Evolutionary conservation across 306 rosid species (phyloP).

Genomic region (Argentina anserina): DNA sequence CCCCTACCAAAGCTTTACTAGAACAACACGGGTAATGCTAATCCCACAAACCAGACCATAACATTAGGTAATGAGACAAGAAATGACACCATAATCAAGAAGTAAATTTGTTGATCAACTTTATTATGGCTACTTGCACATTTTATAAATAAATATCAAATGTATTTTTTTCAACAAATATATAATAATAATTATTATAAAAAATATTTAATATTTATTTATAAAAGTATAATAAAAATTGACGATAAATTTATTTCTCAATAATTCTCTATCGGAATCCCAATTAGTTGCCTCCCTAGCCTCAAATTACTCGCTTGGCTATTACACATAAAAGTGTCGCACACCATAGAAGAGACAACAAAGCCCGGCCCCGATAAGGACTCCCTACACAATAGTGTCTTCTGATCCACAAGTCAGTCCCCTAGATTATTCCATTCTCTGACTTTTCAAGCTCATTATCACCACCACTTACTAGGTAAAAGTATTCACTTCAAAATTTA

Average conservation of each 20-base stretch:
- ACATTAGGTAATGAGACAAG: background rate
- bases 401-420: conserved; percentile 7
- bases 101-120: too few relatives aligned
- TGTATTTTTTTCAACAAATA: too few relatives aligned
- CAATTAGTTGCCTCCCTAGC: background rate
- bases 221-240: too few relatives aligned
- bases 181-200: too few relatives aligned
- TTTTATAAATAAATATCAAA: too few relatives aligned
- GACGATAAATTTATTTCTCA: too few relatives aligned
- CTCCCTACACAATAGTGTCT: background rate
- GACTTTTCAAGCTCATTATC: conserved; percentile 2
- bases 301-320: background rate
- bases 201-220: too few relatives aligned
- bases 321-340: background rate
- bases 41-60: background rate
- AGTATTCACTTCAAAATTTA: too few relatives aligned
- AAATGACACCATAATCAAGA: background rate
- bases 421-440: background rate
- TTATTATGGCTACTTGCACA: too few relatives aligned
- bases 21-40: background rate
- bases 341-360: background rate
- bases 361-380: background rate
- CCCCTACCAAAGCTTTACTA: background rate
- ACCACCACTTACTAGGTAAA: conserved; percentile 3
- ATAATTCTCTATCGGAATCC: background rate